These are phyloP conservation scores for Paraglomus brasilianum DNA, from an alignment of 192 early-diverging fungal species.

Conservation along the genomic window DNA sequence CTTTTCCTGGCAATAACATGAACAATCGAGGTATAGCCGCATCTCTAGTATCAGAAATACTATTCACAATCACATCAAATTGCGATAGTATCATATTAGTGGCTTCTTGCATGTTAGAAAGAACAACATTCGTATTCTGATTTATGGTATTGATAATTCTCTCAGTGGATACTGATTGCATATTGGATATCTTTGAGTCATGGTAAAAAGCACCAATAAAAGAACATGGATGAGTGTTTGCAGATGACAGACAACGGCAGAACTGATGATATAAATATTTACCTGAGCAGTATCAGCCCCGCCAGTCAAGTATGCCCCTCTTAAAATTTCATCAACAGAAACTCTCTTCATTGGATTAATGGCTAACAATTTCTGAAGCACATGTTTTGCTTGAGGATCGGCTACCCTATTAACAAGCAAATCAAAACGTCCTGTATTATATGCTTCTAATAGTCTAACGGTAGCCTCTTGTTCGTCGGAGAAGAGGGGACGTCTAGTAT, in stretches of 20 bases:
- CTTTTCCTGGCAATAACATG: constrained; percentile 33
- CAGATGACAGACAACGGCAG: neutral
- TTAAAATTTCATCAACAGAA: neutral
- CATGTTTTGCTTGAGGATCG: neutral
- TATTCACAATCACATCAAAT: neutral
- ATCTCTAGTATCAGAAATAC: neutral
- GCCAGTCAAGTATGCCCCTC: neutral
- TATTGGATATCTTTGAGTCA: neutral
- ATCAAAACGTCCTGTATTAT: neutral
- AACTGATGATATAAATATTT: neutral
- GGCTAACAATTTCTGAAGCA: neutral
- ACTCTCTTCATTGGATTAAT: neutral
- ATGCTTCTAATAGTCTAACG: constrained; percentile 19
- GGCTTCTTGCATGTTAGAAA: neutral
- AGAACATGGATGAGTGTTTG: too few relatives aligned
- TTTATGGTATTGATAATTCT: neutral
- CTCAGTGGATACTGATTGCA: neutral
- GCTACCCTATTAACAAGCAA: neutral
- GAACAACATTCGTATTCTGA: neutral
- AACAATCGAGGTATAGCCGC: constrained; percentile 31
- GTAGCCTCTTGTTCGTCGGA: constrained; percentile 33
- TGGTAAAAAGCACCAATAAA: neutral
- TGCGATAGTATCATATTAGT: neutral
- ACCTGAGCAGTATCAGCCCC: neutral
- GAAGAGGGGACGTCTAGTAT: constrained; percentile 35